Evolutionary conservation across 192 early-diverging fungal species (phyloP).

Genomic region (Podila epigama): DNA sequence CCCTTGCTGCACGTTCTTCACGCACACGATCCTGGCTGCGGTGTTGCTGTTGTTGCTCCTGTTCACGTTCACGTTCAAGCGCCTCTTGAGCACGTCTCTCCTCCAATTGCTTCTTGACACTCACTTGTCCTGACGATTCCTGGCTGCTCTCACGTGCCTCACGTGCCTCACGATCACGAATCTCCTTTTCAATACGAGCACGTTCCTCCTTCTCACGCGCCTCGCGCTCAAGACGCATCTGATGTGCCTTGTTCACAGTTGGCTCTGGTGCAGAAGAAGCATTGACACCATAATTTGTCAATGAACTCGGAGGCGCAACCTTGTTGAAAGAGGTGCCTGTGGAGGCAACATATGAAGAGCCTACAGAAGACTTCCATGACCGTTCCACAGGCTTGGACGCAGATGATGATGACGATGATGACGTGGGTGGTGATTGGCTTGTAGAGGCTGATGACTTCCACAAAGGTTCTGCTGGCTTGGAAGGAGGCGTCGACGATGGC

Average conservation of each 20-base stretch:
- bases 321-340: slow-evolving; percentile 33
- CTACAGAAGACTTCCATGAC: slow-evolving; percentile 31
- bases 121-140: too few relatives aligned
- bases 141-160: neutral
- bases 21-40: slow-evolving; percentile 53
- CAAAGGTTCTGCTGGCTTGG: neutral
- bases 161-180: slow-evolving; percentile 29
- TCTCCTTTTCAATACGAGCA: slow-evolving; percentile 32
- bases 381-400: slow-evolving; percentile 6
- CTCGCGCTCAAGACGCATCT: slow-evolving; percentile 39
- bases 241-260: slow-evolving; percentile 48
- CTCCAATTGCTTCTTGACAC: slow-evolving; percentile 25
- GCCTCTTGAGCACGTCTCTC: slow-evolving; percentile 48
- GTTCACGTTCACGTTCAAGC: slow-evolving; percentile 23
- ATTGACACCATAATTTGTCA: slow-evolving; percentile 9
- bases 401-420: slow-evolving; percentile 5
- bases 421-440: neutral
- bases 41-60: slow-evolving; percentile 24
- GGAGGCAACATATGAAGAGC: slow-evolving; percentile 11
- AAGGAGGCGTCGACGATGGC: slow-evolving; percentile 9
- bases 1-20: slow-evolving; percentile 50
- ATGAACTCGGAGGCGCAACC: slow-evolving; percentile 26
- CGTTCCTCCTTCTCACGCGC: slow-evolving; percentile 49
- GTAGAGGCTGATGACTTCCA: neutral
- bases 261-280: slow-evolving; percentile 5